A percentile compares a stretch with the other conserved stretches of the same genome.
phyloP scores from a whole-genome alignment of 208 protist species.

The Lotmaria passim region DNA sequence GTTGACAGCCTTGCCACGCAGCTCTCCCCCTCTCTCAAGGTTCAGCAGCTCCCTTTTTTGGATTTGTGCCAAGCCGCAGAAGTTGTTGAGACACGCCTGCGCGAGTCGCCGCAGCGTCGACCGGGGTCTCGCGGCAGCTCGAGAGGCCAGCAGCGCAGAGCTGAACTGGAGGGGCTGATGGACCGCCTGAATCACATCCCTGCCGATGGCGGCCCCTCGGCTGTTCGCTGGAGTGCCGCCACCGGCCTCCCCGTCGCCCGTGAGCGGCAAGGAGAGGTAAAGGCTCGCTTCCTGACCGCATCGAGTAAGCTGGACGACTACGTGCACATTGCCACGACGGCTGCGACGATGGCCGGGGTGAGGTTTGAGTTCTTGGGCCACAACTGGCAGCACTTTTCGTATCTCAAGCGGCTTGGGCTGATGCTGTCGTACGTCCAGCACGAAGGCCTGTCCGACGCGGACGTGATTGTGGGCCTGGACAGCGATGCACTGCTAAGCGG shows the following conservation, averaged over 20 bases:
- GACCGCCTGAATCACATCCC: slow-evolving; percentile 16
- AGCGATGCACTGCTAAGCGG: slow-evolving; percentile 16
- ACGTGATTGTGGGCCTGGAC: slow-evolving; percentile 20
- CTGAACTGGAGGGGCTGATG: slow-evolving; percentile 2
- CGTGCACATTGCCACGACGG: slow-evolving; percentile 19
- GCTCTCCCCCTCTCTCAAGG: slow-evolving; percentile 7
- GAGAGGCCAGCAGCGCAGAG: background rate
- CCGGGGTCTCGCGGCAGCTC: too few relatives aligned
- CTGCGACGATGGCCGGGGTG: slow-evolving; percentile 21
- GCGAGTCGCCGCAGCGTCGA: too few relatives aligned
- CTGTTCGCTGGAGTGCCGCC: slow-evolving; percentile 2
- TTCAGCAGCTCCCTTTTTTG: slow-evolving; percentile 6
- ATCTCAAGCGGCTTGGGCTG: slow-evolving; percentile 1
- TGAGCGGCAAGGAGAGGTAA: background rate
- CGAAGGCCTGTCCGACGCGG: slow-evolving; percentile 14
- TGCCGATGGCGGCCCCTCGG: slow-evolving; percentile 9
- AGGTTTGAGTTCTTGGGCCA: slow-evolving; percentile 9
- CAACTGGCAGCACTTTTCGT: slow-evolving; percentile 10
- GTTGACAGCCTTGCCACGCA: slow-evolving; percentile 4
- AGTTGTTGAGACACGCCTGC: slow-evolving; percentile 11
- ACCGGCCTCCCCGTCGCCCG: slow-evolving; percentile 10
- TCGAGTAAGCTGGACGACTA: slow-evolving; percentile 13
- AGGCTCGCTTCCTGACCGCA: slow-evolving; percentile 12
- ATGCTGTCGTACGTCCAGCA: slow-evolving; percentile 16
- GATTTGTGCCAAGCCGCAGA: slow-evolving; percentile 2